These are phyloP conservation scores for Euphorbia peplus DNA, from an alignment of 345 rosid genomes.

Conservation along the genomic window DNA sequence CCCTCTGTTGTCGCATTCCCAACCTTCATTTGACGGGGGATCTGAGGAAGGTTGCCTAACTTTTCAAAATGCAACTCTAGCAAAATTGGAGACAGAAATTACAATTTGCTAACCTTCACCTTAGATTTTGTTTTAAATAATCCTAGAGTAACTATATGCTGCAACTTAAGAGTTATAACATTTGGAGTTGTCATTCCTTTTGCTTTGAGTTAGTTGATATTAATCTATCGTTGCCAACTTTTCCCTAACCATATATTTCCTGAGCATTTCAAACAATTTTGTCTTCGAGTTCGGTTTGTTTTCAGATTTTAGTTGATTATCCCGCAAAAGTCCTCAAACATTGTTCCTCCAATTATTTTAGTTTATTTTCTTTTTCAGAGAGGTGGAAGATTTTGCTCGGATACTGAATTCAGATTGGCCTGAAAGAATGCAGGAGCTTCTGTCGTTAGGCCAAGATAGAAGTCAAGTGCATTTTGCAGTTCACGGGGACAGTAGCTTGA, in stretches of 20 bases:
- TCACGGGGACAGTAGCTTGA: slow-evolving; percentile 21
- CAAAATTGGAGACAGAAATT: neutral
- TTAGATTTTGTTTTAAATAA: no score
- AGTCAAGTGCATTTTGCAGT: slow-evolving; percentile 13
- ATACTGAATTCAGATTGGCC: slow-evolving; percentile 33
- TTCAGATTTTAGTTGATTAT: neutral
- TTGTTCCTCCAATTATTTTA: neutral
- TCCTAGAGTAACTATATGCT: no score
- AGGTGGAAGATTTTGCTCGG: slow-evolving; percentile 35
- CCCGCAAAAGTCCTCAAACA: neutral
- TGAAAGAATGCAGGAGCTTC: slow-evolving; percentile 31
- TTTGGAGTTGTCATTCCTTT: neutral
- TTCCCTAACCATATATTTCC: neutral
- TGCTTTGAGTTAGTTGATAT: neutral
- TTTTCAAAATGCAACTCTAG: no score
- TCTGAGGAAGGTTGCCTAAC: no score
- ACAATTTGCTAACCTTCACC: no score
- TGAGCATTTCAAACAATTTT: neutral
- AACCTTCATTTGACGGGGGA: no score
- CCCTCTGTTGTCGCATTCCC: no score
- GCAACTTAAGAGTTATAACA: neutral
- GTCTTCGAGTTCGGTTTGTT: neutral
- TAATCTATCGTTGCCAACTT: neutral
- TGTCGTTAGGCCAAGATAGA: slow-evolving; percentile 21
- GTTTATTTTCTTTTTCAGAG: slow-evolving; percentile 14